Percentiles rank a stretch among this genome's conserved stretches.
phyloP scores from a whole-genome alignment of 208 protist genomes.

The Acanthamoeba triangularis region DNA sequence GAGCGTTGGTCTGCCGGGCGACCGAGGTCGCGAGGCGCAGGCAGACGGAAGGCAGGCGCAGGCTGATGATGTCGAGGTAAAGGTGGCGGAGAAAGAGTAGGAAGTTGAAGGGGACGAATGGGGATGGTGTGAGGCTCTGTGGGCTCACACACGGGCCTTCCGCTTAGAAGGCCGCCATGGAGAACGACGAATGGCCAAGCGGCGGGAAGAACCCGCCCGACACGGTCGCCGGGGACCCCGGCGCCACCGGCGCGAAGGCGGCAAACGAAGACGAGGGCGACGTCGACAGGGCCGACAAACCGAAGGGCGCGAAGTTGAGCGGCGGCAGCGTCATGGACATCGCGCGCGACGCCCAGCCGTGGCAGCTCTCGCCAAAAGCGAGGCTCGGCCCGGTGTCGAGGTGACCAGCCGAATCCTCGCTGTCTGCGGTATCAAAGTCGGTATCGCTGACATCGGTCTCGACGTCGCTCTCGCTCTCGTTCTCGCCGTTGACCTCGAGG shows the following conservation, averaged over 20 bases:
- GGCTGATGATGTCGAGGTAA: no score
- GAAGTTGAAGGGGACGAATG: no score
- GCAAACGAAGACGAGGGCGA: not conserved
- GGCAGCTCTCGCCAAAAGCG: not conserved
- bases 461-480: not conserved
- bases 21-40: no score
- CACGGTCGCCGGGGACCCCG: not conserved
- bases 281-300: not conserved
- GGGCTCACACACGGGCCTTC: no score
- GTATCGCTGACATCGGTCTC: no score
- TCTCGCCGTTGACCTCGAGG: not conserved
- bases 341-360: not conserved
- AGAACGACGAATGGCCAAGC: not conserved
- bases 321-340: not conserved
- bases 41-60: no score
- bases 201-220: not conserved
- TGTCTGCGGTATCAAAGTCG: no score
- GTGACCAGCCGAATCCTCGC: no score
- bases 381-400: not conserved
- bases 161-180: not conserved
- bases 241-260: not conserved
- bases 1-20: no score
- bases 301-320: not conserved
- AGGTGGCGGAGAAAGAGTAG: no score
- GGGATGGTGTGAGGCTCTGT: no score